Conservation (phyloP, 2,329 filamentous ascomycete genomes). For the Colletotrichum shisoi region DNA sequence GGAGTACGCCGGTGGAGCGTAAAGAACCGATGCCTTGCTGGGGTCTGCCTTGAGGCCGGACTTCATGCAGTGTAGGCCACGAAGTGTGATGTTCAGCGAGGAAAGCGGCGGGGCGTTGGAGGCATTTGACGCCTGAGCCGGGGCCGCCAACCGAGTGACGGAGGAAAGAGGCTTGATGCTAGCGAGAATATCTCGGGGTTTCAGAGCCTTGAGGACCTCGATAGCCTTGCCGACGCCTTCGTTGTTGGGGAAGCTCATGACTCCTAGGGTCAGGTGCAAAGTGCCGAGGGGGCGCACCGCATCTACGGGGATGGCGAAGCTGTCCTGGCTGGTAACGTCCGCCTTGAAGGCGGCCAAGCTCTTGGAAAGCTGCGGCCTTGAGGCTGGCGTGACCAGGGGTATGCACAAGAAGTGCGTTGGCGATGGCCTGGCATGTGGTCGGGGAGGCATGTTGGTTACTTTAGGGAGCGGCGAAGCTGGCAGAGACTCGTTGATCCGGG, state of each 20-base stretch:
- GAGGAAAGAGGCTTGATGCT: constrained; percentile 37
- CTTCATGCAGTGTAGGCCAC: constrained; percentile 70
- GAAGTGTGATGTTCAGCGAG: constrained; percentile 57
- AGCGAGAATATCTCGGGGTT: constrained; percentile 52
- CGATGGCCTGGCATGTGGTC: constrained; percentile 49
- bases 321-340: constrained; percentile 59
- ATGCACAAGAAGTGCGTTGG: constrained; percentile 81
- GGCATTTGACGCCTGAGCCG: constrained; percentile 2
- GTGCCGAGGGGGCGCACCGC: constrained; percentile 81
- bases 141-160: constrained; percentile 39
- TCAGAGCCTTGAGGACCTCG: constrained; percentile 51
- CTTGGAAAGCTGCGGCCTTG: constrained; percentile 69
- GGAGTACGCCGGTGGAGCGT: constrained; percentile 66
- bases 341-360: constrained; percentile 69
- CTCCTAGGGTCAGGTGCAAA: constrained; percentile 84
- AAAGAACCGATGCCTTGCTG: constrained; percentile 68
- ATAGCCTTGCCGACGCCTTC: constrained; percentile 55
- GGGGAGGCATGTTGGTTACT: constrained; percentile 48
- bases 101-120: constrained; percentile 9
- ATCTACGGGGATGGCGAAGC: constrained; percentile 64
- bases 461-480: background rate
- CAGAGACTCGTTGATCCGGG: background rate
- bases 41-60: constrained; percentile 47
- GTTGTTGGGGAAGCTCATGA: constrained; percentile 74
- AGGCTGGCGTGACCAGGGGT: constrained; percentile 70